These are phyloP conservation scores for Saccharata proteae DNA, from an alignment of 2,329 filamentous ascomycete species.

Conservation along the genomic window DNA sequence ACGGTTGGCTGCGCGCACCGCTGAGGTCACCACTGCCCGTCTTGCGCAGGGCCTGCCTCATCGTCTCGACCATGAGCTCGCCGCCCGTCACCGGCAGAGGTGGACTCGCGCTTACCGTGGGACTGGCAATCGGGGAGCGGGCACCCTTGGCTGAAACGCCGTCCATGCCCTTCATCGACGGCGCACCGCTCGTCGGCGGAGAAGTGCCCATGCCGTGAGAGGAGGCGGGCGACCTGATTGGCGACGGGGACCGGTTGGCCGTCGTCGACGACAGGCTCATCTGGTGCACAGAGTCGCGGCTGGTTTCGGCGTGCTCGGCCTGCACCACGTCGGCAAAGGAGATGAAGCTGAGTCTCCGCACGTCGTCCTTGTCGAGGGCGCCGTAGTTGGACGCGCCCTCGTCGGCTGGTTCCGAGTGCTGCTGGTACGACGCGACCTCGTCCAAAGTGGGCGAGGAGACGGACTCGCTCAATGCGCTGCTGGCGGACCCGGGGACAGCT, in stretches of 20 bases:
- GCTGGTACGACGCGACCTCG: slow-evolving; percentile 13
- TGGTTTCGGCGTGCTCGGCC: slow-evolving; percentile 59
- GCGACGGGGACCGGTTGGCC: slow-evolving; percentile 56
- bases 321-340: slow-evolving; percentile 95
- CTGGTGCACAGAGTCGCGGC: slow-evolving; percentile 58
- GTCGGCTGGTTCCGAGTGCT: slow-evolving; percentile 15
- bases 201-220: slow-evolving; percentile 58
- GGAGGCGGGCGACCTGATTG: slow-evolving; percentile 62
- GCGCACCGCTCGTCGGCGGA: slow-evolving; percentile 63
- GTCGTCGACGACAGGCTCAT: slow-evolving; percentile 52
- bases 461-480: slow-evolving; percentile 14
- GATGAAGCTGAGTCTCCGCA: slow-evolving; percentile 82
- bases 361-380: slow-evolving; percentile 62
- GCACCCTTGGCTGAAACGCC: slow-evolving; percentile 48
- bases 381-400: slow-evolving; percentile 66
- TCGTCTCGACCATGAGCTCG: slow-evolving; percentile 83
- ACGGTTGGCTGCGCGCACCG: slow-evolving; percentile 26
- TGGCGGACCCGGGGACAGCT: slow-evolving; percentile 31
- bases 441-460: slow-evolving; percentile 21
- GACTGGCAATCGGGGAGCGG: slow-evolving; percentile 47
- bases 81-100: slow-evolving; percentile 38
- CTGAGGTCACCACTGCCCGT: slow-evolving; percentile 73
- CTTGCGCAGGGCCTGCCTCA: slow-evolving; percentile 76
- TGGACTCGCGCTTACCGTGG: slow-evolving; percentile 36
- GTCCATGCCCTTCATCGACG: slow-evolving; percentile 63